phyloP scores from a whole-genome alignment of 768 basidiomycete genomes.

The Russula sp. region DNA sequence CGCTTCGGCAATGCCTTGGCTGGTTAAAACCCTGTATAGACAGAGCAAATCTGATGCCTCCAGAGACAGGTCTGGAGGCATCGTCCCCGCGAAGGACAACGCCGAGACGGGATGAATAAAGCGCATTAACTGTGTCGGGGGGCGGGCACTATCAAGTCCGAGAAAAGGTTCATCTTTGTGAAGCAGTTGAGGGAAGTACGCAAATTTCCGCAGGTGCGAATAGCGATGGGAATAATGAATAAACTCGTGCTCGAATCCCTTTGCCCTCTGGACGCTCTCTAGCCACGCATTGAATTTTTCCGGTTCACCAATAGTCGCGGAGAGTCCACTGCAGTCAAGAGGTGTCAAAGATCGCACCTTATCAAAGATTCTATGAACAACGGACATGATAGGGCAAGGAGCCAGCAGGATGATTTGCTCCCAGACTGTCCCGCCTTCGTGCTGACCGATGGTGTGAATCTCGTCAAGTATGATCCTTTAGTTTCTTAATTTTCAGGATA shows the following conservation, averaged over 20 bases:
- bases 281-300: constrained; percentile 63
- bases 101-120: constrained; percentile 59
- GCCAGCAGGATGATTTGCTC: constrained; percentile 66
- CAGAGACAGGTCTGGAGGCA: constrained; percentile 58
- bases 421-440: constrained; percentile 64
- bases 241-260: constrained; percentile 51
- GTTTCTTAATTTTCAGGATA: not conserved
- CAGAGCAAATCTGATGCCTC: constrained; percentile 51
- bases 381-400: constrained; percentile 66
- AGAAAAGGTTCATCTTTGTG: constrained; percentile 27
- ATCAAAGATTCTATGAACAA: constrained; percentile 6
- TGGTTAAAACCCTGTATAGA: constrained; percentile 42
- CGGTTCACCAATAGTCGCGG: constrained; percentile 62
- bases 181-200: constrained; percentile 37
- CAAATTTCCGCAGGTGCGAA: constrained; percentile 65
- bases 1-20: constrained; percentile 24
- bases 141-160: constrained; percentile 32
- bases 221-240: constrained; percentile 63
- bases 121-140: constrained; percentile 35
- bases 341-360: not conserved
- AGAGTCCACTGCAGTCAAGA: constrained; percentile 44
- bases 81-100: constrained; percentile 44
- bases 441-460: constrained; percentile 62
- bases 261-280: constrained; percentile 47
- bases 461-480: constrained; percentile 61